Conservation (phyloP, 495 filamentous ascomycete species). For the Aspergillus coremiiformis region DNA sequence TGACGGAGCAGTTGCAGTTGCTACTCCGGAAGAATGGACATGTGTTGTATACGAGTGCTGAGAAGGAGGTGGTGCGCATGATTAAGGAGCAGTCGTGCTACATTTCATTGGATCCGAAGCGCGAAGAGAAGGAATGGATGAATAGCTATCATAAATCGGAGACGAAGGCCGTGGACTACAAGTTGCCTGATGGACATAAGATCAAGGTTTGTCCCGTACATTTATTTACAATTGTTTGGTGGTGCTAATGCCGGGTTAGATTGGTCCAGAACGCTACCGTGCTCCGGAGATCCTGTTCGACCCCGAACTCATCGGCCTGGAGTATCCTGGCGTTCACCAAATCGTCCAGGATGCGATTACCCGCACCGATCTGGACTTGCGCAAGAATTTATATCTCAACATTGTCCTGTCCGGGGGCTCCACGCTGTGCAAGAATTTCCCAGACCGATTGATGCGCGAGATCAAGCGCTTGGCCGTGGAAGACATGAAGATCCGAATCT, state of each 20-base stretch:
- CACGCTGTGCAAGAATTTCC: slow-evolving; percentile 87
- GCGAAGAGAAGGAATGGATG: slow-evolving; percentile 94
- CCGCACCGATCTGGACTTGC: slow-evolving; percentile 93
- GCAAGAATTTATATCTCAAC: slow-evolving; percentile 88
- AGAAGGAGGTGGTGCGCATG: slow-evolving; percentile 93
- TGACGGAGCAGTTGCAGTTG: slow-evolving; percentile 91
- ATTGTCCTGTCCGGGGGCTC: slow-evolving; percentile 95
- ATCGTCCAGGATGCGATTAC: slow-evolving; percentile 95
- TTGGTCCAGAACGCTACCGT: slow-evolving; percentile 87
- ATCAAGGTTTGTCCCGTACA: slow-evolving; percentile 57
- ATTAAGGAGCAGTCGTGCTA: slow-evolving; percentile 96
- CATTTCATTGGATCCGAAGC: slow-evolving; percentile 82
- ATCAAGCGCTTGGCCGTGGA: slow-evolving; percentile 90
- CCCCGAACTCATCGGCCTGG: slow-evolving; percentile 90
- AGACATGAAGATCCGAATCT: slow-evolving; percentile 99
- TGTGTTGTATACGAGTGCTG: slow-evolving; percentile 93
- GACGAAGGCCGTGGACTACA: slow-evolving; percentile 74
- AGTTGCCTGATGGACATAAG: slow-evolving; percentile 84
- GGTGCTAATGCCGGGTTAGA: slow-evolving; percentile 34
- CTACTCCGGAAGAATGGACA: slow-evolving; percentile 87
- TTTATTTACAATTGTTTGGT: neutral
- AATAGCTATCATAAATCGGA: slow-evolving; percentile 46
- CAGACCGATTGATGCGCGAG: slow-evolving; percentile 86
- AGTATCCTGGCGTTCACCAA: slow-evolving; percentile 95
- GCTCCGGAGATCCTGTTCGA: slow-evolving; percentile 98